phyloP scores from a whole-genome alignment of 78 protist genomes.

The Guillardia theta region DNA sequence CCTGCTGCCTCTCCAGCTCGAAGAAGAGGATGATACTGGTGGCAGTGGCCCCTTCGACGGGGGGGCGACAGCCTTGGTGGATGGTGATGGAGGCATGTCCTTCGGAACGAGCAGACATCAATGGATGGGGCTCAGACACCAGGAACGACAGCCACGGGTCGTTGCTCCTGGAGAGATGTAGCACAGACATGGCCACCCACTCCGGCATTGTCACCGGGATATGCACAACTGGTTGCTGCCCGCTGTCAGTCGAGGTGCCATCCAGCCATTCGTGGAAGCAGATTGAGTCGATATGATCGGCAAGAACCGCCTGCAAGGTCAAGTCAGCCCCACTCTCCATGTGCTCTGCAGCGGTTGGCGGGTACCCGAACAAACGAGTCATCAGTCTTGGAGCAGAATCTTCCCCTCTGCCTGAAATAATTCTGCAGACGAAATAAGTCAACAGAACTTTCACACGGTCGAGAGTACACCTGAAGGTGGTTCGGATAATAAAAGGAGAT shows the following conservation, averaged over 20 bases:
- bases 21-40: background rate
- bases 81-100: background rate
- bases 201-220: background rate
- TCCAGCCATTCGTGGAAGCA: background rate
- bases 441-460: background rate
- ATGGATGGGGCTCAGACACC: background rate
- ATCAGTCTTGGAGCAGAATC: background rate
- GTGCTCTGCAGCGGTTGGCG: background rate
- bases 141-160: background rate
- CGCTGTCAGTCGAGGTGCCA: background rate
- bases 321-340: background rate
- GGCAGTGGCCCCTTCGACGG: background rate
- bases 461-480: too few species aligned
- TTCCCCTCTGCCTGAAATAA: background rate
- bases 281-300: background rate
- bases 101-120: background rate
- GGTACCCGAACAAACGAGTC: background rate
- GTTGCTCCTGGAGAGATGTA: background rate
- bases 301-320: background rate
- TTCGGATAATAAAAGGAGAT: too few species aligned
- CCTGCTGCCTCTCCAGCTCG: conserved; percentile 26
- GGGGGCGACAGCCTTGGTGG: background rate
- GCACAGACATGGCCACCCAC: background rate
- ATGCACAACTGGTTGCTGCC: background rate
- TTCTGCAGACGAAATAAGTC: background rate